phyloP scores from a whole-genome alignment of 2,329 filamentous ascomycete genomes.

The Ceratocystis ficicola region DNA sequence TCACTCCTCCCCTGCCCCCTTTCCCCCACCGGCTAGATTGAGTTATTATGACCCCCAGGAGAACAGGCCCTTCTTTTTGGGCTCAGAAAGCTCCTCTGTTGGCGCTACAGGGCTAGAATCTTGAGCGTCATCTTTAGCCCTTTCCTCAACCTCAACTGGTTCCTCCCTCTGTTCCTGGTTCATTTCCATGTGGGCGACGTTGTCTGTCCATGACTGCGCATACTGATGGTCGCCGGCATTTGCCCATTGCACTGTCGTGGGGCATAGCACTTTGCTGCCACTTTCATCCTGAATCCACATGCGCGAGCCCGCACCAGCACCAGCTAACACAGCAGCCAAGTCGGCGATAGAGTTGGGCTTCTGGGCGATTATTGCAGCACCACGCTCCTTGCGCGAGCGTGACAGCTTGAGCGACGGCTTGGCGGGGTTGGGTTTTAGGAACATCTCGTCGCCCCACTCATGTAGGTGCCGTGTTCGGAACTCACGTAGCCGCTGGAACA shows the following conservation, averaged over 20 bases:
- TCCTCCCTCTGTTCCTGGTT: conserved; percentile 16
- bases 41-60: conserved; percentile 14
- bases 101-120: conserved; percentile 14
- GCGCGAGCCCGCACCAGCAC: conserved; percentile 40
- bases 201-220: conserved; percentile 39
- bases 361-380: conserved; percentile 45
- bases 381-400: conserved; percentile 36
- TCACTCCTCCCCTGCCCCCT: not conserved
- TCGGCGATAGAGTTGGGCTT: conserved; percentile 51
- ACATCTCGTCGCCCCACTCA: conserved; percentile 42
- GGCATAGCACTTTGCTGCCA: conserved; percentile 28
- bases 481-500: conserved; percentile 53
- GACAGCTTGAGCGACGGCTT: conserved; percentile 30
- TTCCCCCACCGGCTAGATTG: not conserved
- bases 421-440: conserved; percentile 31
- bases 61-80: conserved; percentile 18
- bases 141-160: conserved; percentile 20
- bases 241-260: conserved; percentile 41
- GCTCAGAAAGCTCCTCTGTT: conserved; percentile 10
- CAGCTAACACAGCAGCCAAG: conserved; percentile 46
- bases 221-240: conserved; percentile 37
- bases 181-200: conserved; percentile 40
- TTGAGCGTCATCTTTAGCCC: conserved; percentile 24
- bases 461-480: conserved; percentile 51
- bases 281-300: conserved; percentile 28